A percentile compares a stretch with the other conserved stretches of the same genome.
phyloP scores from a whole-genome alignment of 192 early-diverging fungal species.

The Coemansia umbellata region DNA sequence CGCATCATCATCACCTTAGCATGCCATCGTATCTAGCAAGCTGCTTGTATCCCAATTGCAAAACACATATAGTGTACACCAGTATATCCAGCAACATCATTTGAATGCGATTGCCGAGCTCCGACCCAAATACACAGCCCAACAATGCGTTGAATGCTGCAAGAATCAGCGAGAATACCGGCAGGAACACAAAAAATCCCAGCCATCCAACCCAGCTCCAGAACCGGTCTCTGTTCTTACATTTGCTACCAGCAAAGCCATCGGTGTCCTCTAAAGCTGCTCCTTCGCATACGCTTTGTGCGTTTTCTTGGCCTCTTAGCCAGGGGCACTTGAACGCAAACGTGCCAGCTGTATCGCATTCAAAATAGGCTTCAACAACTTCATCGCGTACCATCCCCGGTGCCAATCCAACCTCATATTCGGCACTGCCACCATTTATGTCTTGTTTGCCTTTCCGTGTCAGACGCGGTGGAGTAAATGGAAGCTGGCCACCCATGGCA shows the following conservation, averaged over 20 bases:
- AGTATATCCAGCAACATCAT: slow-evolving; percentile 11
- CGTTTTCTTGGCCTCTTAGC: background rate
- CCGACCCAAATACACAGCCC: slow-evolving; percentile 9
- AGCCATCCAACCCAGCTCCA: slow-evolving; percentile 19
- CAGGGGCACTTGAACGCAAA: slow-evolving; percentile 10
- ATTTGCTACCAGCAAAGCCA: background rate
- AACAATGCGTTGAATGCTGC: background rate
- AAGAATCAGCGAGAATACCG: slow-evolving; percentile 1
- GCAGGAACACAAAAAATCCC: slow-evolving; percentile 13
- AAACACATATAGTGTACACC: slow-evolving; percentile 13
- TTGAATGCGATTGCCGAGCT: slow-evolving; percentile 16
- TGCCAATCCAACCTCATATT: slow-evolving; percentile 33
- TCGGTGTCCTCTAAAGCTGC: background rate
- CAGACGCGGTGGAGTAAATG: slow-evolving; percentile 21
- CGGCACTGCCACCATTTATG: background rate
- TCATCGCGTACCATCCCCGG: slow-evolving; percentile 29
- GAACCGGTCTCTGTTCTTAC: too few species aligned
- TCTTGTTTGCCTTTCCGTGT: slow-evolving; percentile 3
- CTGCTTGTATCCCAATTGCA: slow-evolving; percentile 1
- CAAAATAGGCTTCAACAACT: slow-evolving; percentile 34
- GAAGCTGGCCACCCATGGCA: slow-evolving; percentile 19
- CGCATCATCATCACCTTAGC: background rate
- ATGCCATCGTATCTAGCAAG: background rate
- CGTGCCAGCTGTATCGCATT: slow-evolving; percentile 25
- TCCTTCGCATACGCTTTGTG: too few species aligned